Evolutionary conservation across 1,139 yeast genomes (phyloP).

Genomic region (Ogataea hybrid): DNA sequence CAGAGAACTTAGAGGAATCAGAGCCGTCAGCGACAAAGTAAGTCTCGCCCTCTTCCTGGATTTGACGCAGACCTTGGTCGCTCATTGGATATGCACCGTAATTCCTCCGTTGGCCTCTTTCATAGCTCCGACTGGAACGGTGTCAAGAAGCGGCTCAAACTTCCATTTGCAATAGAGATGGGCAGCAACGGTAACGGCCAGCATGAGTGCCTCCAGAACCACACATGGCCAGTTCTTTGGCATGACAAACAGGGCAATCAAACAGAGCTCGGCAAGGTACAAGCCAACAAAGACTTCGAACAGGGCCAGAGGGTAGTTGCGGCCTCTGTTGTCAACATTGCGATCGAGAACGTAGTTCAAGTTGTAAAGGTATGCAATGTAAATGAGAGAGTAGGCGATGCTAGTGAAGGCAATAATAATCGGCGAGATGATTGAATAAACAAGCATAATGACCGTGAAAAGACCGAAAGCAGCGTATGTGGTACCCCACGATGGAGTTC

Average conservation of each 20-base stretch:
- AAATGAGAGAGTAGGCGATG: slow-evolving; percentile 66
- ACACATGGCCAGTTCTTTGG: slow-evolving; percentile 97
- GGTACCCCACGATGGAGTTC: slow-evolving; percentile 81
- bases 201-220: slow-evolving; percentile 65
- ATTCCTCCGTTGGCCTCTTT: slow-evolving; percentile 54
- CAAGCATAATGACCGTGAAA: slow-evolving; percentile 74
- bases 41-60: slow-evolving; percentile 47
- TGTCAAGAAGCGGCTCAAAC: slow-evolving; percentile 60
- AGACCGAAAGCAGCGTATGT: slow-evolving; percentile 81
- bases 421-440: slow-evolving; percentile 84
- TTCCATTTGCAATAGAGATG: slow-evolving; percentile 61
- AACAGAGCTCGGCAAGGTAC: slow-evolving; percentile 81
- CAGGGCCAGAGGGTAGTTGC: slow-evolving; percentile 82
- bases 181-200: slow-evolving; percentile 61
- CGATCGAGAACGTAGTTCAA: slow-evolving; percentile 68
- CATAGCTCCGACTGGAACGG: slow-evolving; percentile 75
- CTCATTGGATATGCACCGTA: slow-evolving; percentile 43
- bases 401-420: slow-evolving; percentile 67
- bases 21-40: slow-evolving; percentile 24
- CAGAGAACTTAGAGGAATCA: neutral
- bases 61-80: slow-evolving; percentile 65
- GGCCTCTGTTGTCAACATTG: slow-evolving; percentile 75
- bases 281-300: slow-evolving; percentile 87
- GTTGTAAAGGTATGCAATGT: slow-evolving; percentile 78
- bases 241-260: slow-evolving; percentile 81